Percentiles rank a stretch among this genome's conserved stretches.
These are phyloP conservation scores for Rhizophagus clarus DNA, from an alignment of 192 early-diverging fungal species.

Conservation along the genomic window DNA sequence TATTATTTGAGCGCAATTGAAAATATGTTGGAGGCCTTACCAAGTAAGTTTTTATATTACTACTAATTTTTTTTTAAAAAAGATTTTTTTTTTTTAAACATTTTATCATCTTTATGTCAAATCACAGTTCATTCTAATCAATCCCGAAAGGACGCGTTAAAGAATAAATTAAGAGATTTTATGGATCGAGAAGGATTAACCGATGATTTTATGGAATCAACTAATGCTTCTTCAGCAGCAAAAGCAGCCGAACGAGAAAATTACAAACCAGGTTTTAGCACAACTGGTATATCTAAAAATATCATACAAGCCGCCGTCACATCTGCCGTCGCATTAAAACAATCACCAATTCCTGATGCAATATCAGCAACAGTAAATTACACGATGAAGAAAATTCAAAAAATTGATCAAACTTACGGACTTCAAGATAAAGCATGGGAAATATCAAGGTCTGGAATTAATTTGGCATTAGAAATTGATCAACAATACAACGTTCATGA, in stretches of 20 bases:
- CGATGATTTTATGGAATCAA: not conserved
- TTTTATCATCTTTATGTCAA: not conserved
- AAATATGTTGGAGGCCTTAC: slow-evolving; percentile 42
- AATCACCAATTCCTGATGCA: slow-evolving; percentile 57
- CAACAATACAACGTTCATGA: slow-evolving; percentile 56
- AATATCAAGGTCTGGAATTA: slow-evolving; percentile 47
- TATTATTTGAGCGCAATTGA: slow-evolving; percentile 41
- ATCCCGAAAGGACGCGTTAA: slow-evolving; percentile 2
- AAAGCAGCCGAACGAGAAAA: not conserved
- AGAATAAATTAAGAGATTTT: not conserved
- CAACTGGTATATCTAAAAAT: slow-evolving; percentile 9
- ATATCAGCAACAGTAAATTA: slow-evolving; percentile 40
- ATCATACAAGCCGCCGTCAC: slow-evolving; percentile 50
- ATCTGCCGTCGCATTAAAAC: slow-evolving; percentile 55
- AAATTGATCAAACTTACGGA: slow-evolving; percentile 51
- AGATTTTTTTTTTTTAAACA: not conserved
- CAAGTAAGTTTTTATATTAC: slow-evolving; percentile 35
- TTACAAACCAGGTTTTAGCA: not conserved
- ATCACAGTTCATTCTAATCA: slow-evolving; percentile 19
- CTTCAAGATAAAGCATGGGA: slow-evolving; percentile 55
- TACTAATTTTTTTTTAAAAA: not conserved
- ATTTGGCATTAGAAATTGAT: slow-evolving; percentile 55
- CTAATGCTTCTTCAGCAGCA: not conserved
- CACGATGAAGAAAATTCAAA: slow-evolving; percentile 39
- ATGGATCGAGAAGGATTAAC: not conserved